Evolutionary conservation across 441 rosid genomes (phyloP).

Genomic region (Croton setiger): DNA sequence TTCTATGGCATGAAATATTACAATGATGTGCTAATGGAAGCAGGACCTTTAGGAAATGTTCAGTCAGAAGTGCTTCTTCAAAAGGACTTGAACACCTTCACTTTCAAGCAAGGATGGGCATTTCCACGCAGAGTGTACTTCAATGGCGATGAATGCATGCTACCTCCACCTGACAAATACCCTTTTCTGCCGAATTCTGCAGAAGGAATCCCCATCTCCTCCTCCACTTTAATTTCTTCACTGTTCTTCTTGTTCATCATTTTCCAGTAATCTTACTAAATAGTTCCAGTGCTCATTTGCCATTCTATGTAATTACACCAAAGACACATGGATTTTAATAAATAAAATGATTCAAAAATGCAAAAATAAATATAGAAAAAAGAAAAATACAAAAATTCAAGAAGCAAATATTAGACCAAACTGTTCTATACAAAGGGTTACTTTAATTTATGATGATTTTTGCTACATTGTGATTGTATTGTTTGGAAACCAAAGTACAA

Average conservation of each 20-base stretch:
- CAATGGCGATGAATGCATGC: conserved; percentile 64
- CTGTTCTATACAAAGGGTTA: neutral
- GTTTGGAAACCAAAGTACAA: conserved; percentile 6
- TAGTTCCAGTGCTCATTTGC: neutral
- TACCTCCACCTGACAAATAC: conserved; percentile 75
- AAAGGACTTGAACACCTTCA: conserved; percentile 50
- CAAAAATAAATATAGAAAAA: neutral
- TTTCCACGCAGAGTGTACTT: conserved; percentile 57
- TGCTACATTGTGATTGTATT: conserved; percentile 13
- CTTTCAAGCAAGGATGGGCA: conserved; percentile 61
- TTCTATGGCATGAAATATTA: conserved; percentile 55
- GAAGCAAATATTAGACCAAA: neutral
- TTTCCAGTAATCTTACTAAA: conserved; percentile 27
- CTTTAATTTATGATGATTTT: neutral
- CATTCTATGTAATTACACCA: neutral
- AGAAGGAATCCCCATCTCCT: conserved; percentile 22
- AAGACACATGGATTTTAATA: neutral
- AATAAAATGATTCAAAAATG: neutral
- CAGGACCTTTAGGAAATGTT: conserved; percentile 58
- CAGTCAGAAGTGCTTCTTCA: conserved; percentile 52
- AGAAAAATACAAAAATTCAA: neutral
- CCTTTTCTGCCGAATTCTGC: conserved; percentile 74
- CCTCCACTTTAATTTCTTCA: conserved; percentile 27
- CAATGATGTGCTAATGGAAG: conserved; percentile 62
- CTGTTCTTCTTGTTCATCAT: conserved; percentile 29